These are phyloP conservation scores for Lachancea nothofagi DNA, from an alignment of 805 yeast genomes.

Conservation along the genomic window DNA sequence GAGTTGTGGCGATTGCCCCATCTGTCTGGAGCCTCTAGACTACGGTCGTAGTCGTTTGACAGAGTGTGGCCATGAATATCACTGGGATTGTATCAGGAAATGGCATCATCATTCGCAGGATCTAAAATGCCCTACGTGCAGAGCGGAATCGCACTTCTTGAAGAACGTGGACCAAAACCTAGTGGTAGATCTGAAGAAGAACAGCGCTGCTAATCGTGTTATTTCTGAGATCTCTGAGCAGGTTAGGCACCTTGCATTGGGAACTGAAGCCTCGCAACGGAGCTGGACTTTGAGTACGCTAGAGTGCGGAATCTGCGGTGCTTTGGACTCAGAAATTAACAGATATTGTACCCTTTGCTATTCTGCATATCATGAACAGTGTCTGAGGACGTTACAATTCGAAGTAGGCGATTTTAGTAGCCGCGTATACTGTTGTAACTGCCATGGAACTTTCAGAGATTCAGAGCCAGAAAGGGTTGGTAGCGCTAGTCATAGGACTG, in stretches of 20 bases:
- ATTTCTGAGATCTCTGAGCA: not conserved
- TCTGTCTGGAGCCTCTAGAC: constrained; percentile 46
- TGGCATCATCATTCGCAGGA: constrained; percentile 41
- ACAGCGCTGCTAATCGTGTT: not conserved
- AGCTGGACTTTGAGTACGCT: constrained; percentile 6
- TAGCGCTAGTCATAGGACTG: not conserved
- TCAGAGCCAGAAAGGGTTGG: not conserved
- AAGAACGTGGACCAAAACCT: constrained; percentile 11
- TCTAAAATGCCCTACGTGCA: constrained; percentile 29
- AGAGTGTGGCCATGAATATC: constrained; percentile 54
- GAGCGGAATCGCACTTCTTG: constrained; percentile 16
- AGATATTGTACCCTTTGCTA: constrained; percentile 17
- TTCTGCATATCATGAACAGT: constrained; percentile 21
- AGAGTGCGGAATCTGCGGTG: constrained; percentile 23
- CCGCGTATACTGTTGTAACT: constrained; percentile 18
- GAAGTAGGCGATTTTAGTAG: constrained; percentile 22
- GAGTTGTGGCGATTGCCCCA: constrained; percentile 43
- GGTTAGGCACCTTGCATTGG: not conserved
- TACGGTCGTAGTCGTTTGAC: constrained; percentile 27
- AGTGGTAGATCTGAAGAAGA: constrained; percentile 6
- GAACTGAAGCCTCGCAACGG: not conserved
- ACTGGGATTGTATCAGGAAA: constrained; percentile 47
- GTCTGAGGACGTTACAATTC: constrained; percentile 18
- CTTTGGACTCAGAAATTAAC: constrained; percentile 9
- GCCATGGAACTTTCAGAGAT: constrained; percentile 1